These are phyloP conservation scores for Nakazawaea wyomingensis DNA, from an alignment of 805 yeast genomes.

Conservation along the genomic window DNA sequence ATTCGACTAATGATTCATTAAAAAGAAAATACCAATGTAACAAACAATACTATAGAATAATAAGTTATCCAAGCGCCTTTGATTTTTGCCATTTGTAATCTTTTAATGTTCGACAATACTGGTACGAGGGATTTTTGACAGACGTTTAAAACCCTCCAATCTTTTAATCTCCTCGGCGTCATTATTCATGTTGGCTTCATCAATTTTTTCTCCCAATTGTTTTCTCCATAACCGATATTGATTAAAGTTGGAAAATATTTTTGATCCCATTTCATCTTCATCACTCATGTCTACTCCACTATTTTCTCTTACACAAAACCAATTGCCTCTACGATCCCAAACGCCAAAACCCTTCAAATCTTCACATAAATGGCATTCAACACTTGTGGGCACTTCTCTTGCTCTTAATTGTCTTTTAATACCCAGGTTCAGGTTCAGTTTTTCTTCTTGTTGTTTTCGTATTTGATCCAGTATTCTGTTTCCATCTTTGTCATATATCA, in stretches of 20 bases:
- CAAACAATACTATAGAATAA: too few species aligned
- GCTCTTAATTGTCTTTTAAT: slow-evolving; percentile 21
- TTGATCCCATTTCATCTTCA: slow-evolving; percentile 19
- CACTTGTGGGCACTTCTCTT: slow-evolving; percentile 25
- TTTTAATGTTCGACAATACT: slow-evolving; percentile 7
- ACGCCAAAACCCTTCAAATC: slow-evolving; percentile 21
- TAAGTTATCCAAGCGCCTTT: too few species aligned
- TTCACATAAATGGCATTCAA: slow-evolving; percentile 26
- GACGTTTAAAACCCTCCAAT: slow-evolving; percentile 16
- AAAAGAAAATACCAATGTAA: too few species aligned
- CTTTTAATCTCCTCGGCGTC: slow-evolving; percentile 15
- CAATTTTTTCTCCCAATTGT: slow-evolving; percentile 11
- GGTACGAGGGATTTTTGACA: slow-evolving; percentile 12
- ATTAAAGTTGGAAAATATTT: slow-evolving; percentile 20
- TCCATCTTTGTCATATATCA: slow-evolving; percentile 12
- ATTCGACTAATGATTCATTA: too few species aligned
- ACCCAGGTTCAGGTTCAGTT: neutral
- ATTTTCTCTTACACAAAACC: slow-evolving; percentile 22
- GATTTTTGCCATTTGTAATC: too few species aligned
- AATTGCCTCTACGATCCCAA: slow-evolving; percentile 26
- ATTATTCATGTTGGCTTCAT: slow-evolving; percentile 17
- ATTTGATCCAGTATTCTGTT: neutral
- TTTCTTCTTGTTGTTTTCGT: neutral
- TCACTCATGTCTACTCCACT: slow-evolving; percentile 8
- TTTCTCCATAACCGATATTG: slow-evolving; percentile 22